Evolutionary conservation across 192 early-diverging fungal species (phyloP).

Genomic region (Chytriomyces sp.): DNA sequence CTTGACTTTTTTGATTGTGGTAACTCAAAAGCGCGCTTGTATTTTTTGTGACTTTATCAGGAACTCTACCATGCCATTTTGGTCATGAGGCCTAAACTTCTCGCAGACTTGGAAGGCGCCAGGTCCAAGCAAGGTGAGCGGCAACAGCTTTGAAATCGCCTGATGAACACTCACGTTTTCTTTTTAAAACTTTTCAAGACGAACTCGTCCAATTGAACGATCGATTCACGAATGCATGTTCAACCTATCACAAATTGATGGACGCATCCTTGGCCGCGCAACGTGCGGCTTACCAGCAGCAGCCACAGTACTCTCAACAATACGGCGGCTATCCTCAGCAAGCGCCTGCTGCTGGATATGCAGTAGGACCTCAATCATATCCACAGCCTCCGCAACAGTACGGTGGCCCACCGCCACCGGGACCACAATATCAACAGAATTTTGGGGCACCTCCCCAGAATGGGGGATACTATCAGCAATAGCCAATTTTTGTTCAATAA

Average conservation of each 20-base stretch:
- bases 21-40: not conserved
- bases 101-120: slow-evolving; percentile 83
- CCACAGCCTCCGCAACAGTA: slow-evolving; percentile 33
- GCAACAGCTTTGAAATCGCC: not conserved
- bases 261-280: slow-evolving; percentile 69
- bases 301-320: slow-evolving; percentile 10
- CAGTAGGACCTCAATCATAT: not conserved
- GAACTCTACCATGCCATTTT: slow-evolving; percentile 79
- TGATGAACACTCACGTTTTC: not conserved
- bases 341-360: not conserved
- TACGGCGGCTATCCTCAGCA: not conserved
- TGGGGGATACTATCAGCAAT: slow-evolving; percentile 18
- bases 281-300: slow-evolving; percentile 24
- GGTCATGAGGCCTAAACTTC: slow-evolving; percentile 80
- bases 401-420: slow-evolving; percentile 1
- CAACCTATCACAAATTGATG: slow-evolving; percentile 77
- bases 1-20: slow-evolving; percentile 16
- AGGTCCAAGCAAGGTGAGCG: slow-evolving; percentile 77
- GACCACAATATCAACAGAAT: slow-evolving; percentile 28
- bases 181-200: slow-evolving; percentile 56
- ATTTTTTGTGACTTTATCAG: slow-evolving; percentile 13
- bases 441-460: slow-evolving; percentile 5
- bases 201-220: slow-evolving; percentile 76
- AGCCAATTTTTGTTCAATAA: no score
- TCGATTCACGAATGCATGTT: slow-evolving; percentile 70